A percentile compares a stretch with the other conserved stretches of the same genome.
These are phyloP conservation scores for Solanum sitiens DNA, from an alignment of 257 asterid species.

Conservation along the genomic window DNA sequence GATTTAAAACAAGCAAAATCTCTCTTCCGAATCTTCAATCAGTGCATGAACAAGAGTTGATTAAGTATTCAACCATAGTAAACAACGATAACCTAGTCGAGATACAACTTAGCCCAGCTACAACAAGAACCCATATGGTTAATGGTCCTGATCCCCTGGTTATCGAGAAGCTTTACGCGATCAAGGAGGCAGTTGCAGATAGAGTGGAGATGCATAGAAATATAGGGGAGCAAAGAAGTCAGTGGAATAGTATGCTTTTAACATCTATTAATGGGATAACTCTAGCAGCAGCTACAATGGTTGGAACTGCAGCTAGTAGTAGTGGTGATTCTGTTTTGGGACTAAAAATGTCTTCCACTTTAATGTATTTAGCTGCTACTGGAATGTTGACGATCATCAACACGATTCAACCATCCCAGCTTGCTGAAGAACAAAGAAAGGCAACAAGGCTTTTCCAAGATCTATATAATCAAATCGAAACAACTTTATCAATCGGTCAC, in stretches of 20 bases:
- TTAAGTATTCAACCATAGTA: not conserved
- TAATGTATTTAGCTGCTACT: constrained; percentile 22
- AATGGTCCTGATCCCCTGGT: constrained; percentile 14
- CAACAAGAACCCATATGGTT: not conserved
- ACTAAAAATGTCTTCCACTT: constrained; percentile 14
- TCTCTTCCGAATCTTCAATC: not conserved
- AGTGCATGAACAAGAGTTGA: not conserved
- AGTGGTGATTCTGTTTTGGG: not conserved
- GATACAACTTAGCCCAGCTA: not conserved
- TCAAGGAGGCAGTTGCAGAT: constrained; percentile 46
- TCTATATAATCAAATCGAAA: constrained; percentile 35
- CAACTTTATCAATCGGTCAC: constrained; percentile 19
- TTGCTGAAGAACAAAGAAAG: constrained; percentile 72
- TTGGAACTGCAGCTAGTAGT: constrained; percentile 13
- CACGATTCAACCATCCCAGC: constrained; percentile 64
- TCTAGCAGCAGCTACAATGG: constrained; percentile 28
- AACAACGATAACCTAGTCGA: not conserved
- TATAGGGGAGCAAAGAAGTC: constrained; percentile 38
- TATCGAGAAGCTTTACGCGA: constrained; percentile 31
- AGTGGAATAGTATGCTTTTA: constrained; percentile 40
- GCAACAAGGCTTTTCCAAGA: constrained; percentile 52
- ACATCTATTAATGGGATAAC: constrained; percentile 38
- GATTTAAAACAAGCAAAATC: not conserved
- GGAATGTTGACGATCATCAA: constrained; percentile 19
- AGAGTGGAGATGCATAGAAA: constrained; percentile 55